Evolutionary conservation across 345 rosid species (phyloP).

Genomic region (Syzygium grande): DNA sequence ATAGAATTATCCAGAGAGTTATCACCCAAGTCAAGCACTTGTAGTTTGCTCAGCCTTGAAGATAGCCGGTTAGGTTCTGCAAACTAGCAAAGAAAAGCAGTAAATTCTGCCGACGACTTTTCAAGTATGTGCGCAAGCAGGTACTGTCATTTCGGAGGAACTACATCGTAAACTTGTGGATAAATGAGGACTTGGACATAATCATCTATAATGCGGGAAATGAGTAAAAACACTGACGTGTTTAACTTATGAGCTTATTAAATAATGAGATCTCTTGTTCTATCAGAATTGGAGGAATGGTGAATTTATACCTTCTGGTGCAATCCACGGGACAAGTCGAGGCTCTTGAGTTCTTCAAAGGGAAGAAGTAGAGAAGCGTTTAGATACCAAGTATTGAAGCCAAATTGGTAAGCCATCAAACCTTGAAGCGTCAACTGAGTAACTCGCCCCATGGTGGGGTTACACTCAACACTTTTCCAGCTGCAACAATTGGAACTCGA

Average conservation of each 20-base stretch:
- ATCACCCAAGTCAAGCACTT: neutral
- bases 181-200: neutral
- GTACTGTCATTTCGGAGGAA: neutral
- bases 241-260: neutral
- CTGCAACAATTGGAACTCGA: neutral
- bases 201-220: neutral
- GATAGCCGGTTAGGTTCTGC: neutral
- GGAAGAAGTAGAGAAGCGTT: neutral
- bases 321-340: neutral
- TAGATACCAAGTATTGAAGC: neutral
- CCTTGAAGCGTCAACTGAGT: neutral
- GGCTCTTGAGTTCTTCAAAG: neutral
- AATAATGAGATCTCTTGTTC: neutral
- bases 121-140: neutral
- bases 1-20: neutral
- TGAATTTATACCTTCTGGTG: neutral
- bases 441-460: neutral
- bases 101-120: neutral
- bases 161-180: neutral
- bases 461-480: neutral
- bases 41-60: neutral
- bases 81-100: neutral
- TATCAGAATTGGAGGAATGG: neutral
- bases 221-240: neutral
- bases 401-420: neutral